Evolutionary conservation across 345 rosid genomes (phyloP).

Genomic region (Mercurialis annua): DNA sequence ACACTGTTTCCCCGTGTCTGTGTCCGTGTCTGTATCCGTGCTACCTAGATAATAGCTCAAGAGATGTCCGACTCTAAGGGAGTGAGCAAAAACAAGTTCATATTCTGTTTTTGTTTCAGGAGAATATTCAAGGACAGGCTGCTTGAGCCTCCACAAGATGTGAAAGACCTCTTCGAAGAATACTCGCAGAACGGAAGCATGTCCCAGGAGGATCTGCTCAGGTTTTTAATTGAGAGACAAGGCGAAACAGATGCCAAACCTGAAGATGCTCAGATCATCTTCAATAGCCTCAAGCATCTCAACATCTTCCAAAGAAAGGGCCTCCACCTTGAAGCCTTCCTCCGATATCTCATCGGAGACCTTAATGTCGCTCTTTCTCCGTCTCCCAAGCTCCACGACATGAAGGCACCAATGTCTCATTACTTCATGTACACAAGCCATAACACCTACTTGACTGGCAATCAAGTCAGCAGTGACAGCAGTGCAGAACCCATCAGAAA

Average conservation of each 20-base stretch:
- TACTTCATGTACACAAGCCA: constrained; percentile 81
- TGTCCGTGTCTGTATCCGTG: too few species aligned
- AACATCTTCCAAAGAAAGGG: constrained; percentile 46
- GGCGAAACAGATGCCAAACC: constrained; percentile 34
- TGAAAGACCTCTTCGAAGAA: constrained; percentile 26
- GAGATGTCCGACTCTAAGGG: not conserved
- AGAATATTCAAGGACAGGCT: constrained; percentile 42
- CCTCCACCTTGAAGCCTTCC: constrained; percentile 50
- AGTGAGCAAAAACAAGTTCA: constrained; percentile 4
- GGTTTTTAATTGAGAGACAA: constrained; percentile 23
- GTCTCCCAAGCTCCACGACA: constrained; percentile 43
- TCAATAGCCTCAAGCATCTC: constrained; percentile 50
- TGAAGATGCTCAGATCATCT: constrained; percentile 47
- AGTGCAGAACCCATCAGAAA: constrained; percentile 53
- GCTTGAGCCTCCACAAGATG: constrained; percentile 42
- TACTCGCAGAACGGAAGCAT: constrained; percentile 47
- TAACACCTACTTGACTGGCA: constrained; percentile 84
- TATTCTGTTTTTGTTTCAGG: constrained; percentile 47
- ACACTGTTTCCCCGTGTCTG: too few species aligned
- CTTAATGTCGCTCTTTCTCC: constrained; percentile 31
- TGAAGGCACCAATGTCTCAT: constrained; percentile 69
- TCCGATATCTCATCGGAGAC: constrained; percentile 52
- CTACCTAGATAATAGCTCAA: too few species aligned
- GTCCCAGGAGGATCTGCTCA: constrained; percentile 33
- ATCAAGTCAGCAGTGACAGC: constrained; percentile 63